Conservation (phyloP, 768 basidiomycete species). For the Leccinellum albellum region DNA sequence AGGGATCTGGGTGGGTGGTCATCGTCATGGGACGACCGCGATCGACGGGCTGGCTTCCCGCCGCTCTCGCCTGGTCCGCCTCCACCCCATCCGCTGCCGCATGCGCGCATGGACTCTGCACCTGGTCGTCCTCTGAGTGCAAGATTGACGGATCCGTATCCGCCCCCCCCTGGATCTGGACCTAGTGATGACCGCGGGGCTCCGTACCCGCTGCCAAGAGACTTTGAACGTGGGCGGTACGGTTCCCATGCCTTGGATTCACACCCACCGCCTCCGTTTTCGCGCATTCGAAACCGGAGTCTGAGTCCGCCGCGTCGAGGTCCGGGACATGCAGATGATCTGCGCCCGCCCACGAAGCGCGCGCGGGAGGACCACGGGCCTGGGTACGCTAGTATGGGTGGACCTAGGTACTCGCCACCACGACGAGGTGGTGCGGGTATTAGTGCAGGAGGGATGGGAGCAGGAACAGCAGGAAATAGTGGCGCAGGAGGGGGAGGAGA, state of each 20-base stretch:
- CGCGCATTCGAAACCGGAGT: conserved; percentile 45
- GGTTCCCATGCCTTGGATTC: conserved; percentile 12
- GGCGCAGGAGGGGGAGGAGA: too few species aligned
- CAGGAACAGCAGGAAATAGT: too few species aligned
- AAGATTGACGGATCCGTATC: conserved; percentile 28
- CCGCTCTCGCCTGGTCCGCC: conserved; percentile 10
- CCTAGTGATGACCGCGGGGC: conserved; percentile 17
- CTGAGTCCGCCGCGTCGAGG: conserved; percentile 38
- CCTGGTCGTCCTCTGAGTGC: conserved; percentile 26
- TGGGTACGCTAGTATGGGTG: conserved; percentile 5
- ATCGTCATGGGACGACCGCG: conserved; percentile 37
- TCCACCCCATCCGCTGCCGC: conserved; percentile 1
- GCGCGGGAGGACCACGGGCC: conserved; percentile 40
- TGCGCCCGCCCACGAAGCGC: conserved; percentile 45
- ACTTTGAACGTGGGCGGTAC: conserved; percentile 31
- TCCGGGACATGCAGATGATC: conserved; percentile 31
- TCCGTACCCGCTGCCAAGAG: conserved; percentile 22
- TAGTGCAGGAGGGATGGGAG: background rate
- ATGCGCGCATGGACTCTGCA: conserved; percentile 14
- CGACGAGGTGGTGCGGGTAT: conserved; percentile 15
- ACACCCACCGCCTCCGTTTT: conserved; percentile 20
- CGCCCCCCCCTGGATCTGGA: background rate
- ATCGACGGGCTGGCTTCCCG: conserved; percentile 32
- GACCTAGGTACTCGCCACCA: conserved; percentile 29
- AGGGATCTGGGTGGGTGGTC: conserved; percentile 10